These are phyloP conservation scores for Polyporus tsugae DNA, from an alignment of 1,284 basidiomycete species.

Conservation along the genomic window DNA sequence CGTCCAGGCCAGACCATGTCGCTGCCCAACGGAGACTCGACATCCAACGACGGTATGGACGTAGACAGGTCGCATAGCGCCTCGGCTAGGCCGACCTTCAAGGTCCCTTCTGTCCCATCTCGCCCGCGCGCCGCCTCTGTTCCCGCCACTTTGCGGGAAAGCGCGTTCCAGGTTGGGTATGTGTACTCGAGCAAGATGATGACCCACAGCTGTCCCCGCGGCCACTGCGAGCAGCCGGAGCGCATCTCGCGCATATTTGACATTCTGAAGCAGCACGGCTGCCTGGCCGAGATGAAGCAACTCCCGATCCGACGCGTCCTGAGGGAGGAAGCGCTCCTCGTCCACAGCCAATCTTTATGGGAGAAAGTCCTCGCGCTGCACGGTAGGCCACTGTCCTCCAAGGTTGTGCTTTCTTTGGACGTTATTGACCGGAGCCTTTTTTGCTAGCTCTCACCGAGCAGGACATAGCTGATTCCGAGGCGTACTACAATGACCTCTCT, in stretches of 20 bases:
- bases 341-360: slow-evolving; percentile 93
- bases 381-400: slow-evolving; percentile 50
- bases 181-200: slow-evolving; percentile 92
- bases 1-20: slow-evolving; percentile 11
- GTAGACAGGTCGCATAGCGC: slow-evolving; percentile 10
- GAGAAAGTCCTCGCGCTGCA: slow-evolving; percentile 85
- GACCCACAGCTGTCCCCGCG: slow-evolving; percentile 71
- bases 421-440: not conserved
- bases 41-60: slow-evolving; percentile 19
- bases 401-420: not conserved
- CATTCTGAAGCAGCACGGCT: slow-evolving; percentile 66
- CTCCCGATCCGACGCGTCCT: slow-evolving; percentile 80
- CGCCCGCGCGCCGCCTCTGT: slow-evolving; percentile 32
- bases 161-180: slow-evolving; percentile 67
- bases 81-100: not conserved
- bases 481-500: slow-evolving; percentile 89
- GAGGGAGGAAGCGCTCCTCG: slow-evolving; percentile 84
- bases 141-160: slow-evolving; percentile 27
- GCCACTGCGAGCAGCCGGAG: slow-evolving; percentile 90
- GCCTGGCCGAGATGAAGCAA: slow-evolving; percentile 79
- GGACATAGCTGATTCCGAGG: slow-evolving; percentile 74
- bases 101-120: slow-evolving; percentile 1
- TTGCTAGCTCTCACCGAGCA: slow-evolving; percentile 73
- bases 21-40: slow-evolving; percentile 16
- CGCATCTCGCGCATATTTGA: slow-evolving; percentile 86